phyloP scores from a whole-genome alignment of 768 basidiomycete species.

The Cyclocybe cylindracea region DNA sequence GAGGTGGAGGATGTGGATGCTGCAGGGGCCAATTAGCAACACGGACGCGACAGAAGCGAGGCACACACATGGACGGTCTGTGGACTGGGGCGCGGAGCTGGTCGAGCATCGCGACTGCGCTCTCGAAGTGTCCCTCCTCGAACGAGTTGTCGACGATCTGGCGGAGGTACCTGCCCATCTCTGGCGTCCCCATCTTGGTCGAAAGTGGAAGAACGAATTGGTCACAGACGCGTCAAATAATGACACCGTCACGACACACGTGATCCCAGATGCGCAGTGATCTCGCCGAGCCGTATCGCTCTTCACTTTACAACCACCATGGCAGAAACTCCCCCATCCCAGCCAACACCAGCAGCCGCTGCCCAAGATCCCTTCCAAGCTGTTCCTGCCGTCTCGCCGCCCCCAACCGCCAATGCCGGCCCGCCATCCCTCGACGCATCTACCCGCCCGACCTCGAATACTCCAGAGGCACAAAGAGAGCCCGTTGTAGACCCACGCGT shows the following conservation, averaged over 20 bases:
- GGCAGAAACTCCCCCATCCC: no score
- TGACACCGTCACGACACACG: background rate
- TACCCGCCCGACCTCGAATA: background rate
- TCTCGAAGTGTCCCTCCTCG: constrained; percentile 77
- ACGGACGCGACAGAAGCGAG: background rate
- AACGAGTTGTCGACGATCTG: constrained; percentile 68
- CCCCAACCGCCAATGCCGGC: background rate
- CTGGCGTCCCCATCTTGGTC: constrained; percentile 13
- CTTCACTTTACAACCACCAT: no score
- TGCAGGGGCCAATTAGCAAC: constrained; percentile 23
- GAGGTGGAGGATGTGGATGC: constrained; percentile 66
- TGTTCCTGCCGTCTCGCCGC: no score
- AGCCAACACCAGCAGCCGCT: no score
- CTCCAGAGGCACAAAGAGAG: constrained; percentile 11
- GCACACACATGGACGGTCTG: constrained; percentile 59
- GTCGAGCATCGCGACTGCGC: constrained; percentile 62
- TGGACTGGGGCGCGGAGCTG: constrained; percentile 59
- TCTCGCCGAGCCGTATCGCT: no score
- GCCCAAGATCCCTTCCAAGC: no score
- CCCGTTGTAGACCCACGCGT: constrained; percentile 48
- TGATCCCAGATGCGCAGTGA: no score
- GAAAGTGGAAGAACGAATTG: background rate
- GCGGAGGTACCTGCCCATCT: constrained; percentile 33
- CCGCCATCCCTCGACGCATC: background rate
- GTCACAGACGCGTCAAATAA: background rate